Evolutionary conservation across 2,329 filamentous ascomycete genomes (phyloP).

Genomic region (Pyrenochaeta sp.): DNA sequence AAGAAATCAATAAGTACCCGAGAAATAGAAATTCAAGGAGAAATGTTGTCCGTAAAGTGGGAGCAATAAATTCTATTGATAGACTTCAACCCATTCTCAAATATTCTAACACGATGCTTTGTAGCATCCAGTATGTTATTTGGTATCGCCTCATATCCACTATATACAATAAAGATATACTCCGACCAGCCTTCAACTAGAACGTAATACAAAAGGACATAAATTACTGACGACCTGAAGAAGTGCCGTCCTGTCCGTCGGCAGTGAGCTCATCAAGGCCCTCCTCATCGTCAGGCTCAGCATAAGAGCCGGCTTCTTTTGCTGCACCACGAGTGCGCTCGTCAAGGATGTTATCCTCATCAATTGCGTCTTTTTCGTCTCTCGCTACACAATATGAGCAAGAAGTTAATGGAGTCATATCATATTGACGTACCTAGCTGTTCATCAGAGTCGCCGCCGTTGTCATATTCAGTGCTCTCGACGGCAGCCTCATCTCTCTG

Average conservation of each 20-base stretch:
- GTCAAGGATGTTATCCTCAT: slow-evolving; percentile 58
- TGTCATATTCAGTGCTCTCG: slow-evolving; percentile 53
- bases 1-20: too few species aligned
- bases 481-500: slow-evolving; percentile 57
- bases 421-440: slow-evolving; percentile 52
- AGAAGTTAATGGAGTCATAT: neutral
- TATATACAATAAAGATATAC: too few species aligned
- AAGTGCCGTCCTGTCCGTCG: slow-evolving; percentile 46
- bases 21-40: too few species aligned
- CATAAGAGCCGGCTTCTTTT: slow-evolving; percentile 56
- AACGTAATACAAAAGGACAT: too few species aligned
- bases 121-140: too few species aligned
- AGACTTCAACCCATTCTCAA: too few species aligned
- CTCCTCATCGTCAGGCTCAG: slow-evolving; percentile 63
- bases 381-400: slow-evolving; percentile 39
- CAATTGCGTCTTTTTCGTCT: slow-evolving; percentile 61
- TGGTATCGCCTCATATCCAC: too few species aligned
- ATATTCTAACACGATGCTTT: too few species aligned
- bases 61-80: too few species aligned
- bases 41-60: too few species aligned
- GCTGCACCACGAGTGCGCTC: slow-evolving; percentile 58
- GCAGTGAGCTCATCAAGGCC: slow-evolving; percentile 55
- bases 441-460: slow-evolving; percentile 58
- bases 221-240: slow-evolving; percentile 30
- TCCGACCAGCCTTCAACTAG: too few species aligned